Evolutionary conservation across 129 eudicot genomes (phyloP), one percentile per base, ranked within the genome.

Genomic region (Arctium lappa): DNA sequence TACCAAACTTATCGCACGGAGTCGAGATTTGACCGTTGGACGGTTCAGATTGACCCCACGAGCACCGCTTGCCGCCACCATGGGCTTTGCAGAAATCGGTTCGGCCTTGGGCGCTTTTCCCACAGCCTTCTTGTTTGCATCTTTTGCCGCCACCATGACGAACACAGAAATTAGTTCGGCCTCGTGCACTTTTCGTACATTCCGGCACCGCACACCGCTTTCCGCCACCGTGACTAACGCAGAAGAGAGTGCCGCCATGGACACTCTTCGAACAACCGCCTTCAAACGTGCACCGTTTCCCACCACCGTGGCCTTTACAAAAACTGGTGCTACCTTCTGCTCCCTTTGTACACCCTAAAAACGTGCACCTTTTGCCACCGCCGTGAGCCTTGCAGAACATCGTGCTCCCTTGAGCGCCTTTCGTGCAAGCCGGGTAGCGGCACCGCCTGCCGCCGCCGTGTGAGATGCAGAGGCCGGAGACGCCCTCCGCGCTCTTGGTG

Each of bases 321-420:
- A 93, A 90, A 3, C 73, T 86, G 12, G 98, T 95, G 84, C 93
- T 93, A 46, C 99, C 99, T 79, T 95, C 99, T 0, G 99, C 99
- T 31, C 98, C 99, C 76, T 90, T 95, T 1, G 78, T 87, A 79
- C 99, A 95, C 82, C 97, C 98, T 56, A 81, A 72, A 80, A 71
- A 87, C 1, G 91, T 89, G 78, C 98, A 94, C 71, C 98, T 63
- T 83, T 90, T 94, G 2, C 98, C 98, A 6, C 98, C 98, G 7
- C 98, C 98, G 2, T 94, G 98, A 5, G 96, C 97, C 76, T 94
- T 94, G 70, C 98, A 94, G 13, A 89, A 87, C 88, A 89, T 78
- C 4, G 98, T 94, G 88, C 98, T 92, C 69, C 98, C 98, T 74
- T 94, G 98, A 76, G 98, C 98, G 9, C 98, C 98, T 83, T 94